A percentile compares a stretch with the other conserved stretches of the same genome.
These are phyloP conservation scores for Dryadomyces quercus-mongolicae DNA, from an alignment of 2,329 filamentous ascomycete species.

Conservation along the genomic window DNA sequence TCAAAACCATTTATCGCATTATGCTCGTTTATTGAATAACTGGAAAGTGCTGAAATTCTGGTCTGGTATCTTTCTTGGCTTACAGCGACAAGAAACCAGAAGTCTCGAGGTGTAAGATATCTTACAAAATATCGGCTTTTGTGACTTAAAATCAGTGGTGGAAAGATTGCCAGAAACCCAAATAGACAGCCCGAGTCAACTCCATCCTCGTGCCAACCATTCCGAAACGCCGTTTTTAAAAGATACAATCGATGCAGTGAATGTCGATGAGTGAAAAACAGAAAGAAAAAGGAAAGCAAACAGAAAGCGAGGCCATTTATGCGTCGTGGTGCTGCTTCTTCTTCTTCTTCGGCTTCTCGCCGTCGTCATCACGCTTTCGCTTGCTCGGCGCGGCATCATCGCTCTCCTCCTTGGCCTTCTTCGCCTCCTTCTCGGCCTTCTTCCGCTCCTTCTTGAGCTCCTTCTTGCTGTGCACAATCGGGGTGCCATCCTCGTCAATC, in stretches of 20 bases:
- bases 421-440: constrained; percentile 15
- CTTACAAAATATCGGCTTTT: background rate
- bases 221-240: background rate
- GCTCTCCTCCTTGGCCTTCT: constrained; percentile 21
- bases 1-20: background rate
- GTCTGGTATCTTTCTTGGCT: too few relatives aligned
- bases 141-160: background rate
- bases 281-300: background rate
- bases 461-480: constrained; percentile 46
- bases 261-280: background rate
- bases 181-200: background rate
- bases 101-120: too few relatives aligned
- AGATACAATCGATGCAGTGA: background rate
- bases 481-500: constrained; percentile 51
- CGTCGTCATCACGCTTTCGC: constrained; percentile 56
- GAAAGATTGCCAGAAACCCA: background rate
- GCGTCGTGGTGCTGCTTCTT: constrained; percentile 25
- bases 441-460: constrained; percentile 23
- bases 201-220: background rate
- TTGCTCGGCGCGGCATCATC: constrained; percentile 37
- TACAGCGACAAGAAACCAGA: too few relatives aligned
- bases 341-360: constrained; percentile 44
- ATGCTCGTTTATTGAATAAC: background rate
- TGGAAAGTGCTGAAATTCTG: background rate
- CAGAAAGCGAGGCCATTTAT: background rate